These are phyloP conservation scores for Lepidium aucheri DNA, from an alignment of 345 rosid species.

Conservation along the genomic window DNA sequence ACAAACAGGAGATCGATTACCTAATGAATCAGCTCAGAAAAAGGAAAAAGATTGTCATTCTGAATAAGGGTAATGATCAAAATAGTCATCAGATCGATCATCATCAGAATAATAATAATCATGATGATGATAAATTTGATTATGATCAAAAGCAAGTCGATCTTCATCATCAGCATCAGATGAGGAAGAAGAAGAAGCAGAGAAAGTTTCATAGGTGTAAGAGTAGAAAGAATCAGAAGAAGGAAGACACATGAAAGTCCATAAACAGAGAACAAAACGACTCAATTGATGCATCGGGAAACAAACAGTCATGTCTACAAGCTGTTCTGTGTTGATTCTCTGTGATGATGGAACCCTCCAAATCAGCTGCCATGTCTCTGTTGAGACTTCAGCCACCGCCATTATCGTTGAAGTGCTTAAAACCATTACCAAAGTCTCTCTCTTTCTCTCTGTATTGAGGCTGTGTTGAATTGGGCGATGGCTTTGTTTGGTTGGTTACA, in stretches of 20 bases:
- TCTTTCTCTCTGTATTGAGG: background rate
- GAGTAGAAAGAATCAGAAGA: conserved; percentile 46
- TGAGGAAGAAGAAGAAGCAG: conserved; percentile 13
- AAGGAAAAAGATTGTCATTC: conserved; percentile 28
- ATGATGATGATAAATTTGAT: background rate
- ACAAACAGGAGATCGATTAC: background rate
- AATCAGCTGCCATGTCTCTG: conserved; percentile 45
- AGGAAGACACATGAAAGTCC: conserved; percentile 75
- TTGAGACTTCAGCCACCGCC: conserved; percentile 47
- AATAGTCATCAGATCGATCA: conserved; percentile 30
- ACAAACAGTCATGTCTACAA: conserved; percentile 54
- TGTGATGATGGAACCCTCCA: conserved; percentile 38
- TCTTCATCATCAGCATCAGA: conserved; percentile 21
- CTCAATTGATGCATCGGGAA: conserved; percentile 44
- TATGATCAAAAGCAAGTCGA: conserved; percentile 16
- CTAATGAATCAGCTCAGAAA: background rate
- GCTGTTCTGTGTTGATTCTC: conserved; percentile 48
- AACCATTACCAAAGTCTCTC: conserved; percentile 35
- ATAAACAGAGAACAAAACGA: conserved; percentile 53
- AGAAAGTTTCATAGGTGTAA: conserved; percentile 26
- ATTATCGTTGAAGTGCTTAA: conserved; percentile 38
- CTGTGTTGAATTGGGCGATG: background rate
- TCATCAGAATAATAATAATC: conserved; percentile 21
- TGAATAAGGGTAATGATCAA: conserved; percentile 32
- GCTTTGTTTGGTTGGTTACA: background rate